Conservation (phyloP, 768 basidiomycete genomes). For the Lactarius sp. region DNA sequence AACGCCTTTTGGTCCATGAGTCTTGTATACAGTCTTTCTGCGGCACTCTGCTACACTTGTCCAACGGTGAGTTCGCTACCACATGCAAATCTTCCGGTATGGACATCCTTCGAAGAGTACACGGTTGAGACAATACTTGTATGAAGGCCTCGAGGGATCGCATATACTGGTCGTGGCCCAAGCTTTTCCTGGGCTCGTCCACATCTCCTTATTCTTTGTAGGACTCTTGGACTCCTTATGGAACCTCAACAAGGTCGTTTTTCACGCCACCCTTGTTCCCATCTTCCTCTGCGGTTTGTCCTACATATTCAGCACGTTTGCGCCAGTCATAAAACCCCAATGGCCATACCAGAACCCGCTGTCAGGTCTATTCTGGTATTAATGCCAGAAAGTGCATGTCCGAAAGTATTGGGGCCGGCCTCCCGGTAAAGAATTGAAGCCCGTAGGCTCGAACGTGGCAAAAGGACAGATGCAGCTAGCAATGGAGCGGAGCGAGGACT, state of each 20-base stretch:
- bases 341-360: conserved; percentile 17
- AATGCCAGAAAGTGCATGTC: not conserved
- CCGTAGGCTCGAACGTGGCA: not conserved
- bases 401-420: no score
- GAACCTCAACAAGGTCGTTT: conserved; percentile 26
- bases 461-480: not conserved
- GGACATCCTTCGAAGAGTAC: conserved; percentile 32
- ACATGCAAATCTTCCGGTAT: conserved; percentile 31
- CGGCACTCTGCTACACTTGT: conserved; percentile 43
- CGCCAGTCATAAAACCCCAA: conserved; percentile 3
- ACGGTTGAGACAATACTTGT: conserved; percentile 36
- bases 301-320: conserved; percentile 19
- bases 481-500: not conserved
- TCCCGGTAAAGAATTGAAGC: not conserved
- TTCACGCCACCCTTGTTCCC: not conserved
- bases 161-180: conserved; percentile 40
- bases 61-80: conserved; percentile 46
- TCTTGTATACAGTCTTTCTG: conserved; percentile 37
- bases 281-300: conserved; percentile 7
- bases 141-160: conserved; percentile 40
- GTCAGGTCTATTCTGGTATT: conserved; percentile 9
- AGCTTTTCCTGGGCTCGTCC: conserved; percentile 43
- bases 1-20: conserved; percentile 41
- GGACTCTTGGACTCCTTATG: conserved; percentile 43
- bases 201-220: conserved; percentile 48